Evolutionary conservation across 345 rosid species (phyloP), one percentile per base, ranked within the genome.

Genomic region (Citrus australasica): DNA sequence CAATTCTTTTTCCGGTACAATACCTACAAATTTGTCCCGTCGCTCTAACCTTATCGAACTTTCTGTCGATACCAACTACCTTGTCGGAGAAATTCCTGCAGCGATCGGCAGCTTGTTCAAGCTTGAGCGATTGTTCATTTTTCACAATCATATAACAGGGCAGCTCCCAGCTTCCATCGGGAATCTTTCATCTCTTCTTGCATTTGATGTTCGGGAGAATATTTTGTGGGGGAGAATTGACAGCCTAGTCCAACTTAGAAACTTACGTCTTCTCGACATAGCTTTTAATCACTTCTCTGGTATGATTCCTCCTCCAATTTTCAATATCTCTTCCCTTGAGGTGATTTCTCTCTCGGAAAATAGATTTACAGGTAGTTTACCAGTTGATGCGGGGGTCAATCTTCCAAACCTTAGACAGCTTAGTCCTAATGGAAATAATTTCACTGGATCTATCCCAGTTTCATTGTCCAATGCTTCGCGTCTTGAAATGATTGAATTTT

Each of bases 401-500:
- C 80, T 86, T 46, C 85, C 83, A 27, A 79, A 76, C 53, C 60
- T 85, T 0, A 3, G 25, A n/a, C 0, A 0, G 13, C 1, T 78
- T 62, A 0, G 1, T 3, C 3, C 74, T 17, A 4, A 1, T 28
- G 4, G 0, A 2, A 81, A 86, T 25, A 6, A 67, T 5, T 61
- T 84, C 16, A 38, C 17, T n/a, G 87, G 85, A 2, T 11, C 35
- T 14, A 28, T 86, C 27, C 81, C 84, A 9, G 9, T 1, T 2
- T 81, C 88, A 6, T 4, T 83, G 22, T 70, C 83, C 51, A 86
- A 86, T 62, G 76, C 75, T 9, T 73, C 83, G 1, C 66, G 81
- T 17, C 77, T 86, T 10, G 0, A 0, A 10, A 0, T 0, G 3
- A 35, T 78, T 40, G 2, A 3, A 19, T 1, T 76, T 7, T 0